Percentiles rank a stretch among this genome's conserved stretches.
These are phyloP conservation scores for Penicillium decumbens DNA, from an alignment of 2,329 filamentous ascomycete species.

Conservation along the genomic window DNA sequence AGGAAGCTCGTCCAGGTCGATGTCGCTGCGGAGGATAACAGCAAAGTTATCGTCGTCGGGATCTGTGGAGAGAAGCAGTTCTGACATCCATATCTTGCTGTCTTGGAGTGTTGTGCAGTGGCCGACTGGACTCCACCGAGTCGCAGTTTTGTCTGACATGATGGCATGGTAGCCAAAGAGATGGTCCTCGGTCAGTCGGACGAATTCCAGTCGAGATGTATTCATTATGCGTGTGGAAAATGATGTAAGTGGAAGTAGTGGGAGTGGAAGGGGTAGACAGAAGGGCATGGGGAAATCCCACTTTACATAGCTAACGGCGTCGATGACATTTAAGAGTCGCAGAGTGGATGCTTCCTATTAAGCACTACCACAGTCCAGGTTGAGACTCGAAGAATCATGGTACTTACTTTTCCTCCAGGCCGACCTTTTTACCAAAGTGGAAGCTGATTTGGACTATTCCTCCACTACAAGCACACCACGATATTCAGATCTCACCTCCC, in stretches of 20 bases:
- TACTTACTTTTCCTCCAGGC: no score
- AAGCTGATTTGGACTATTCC: not conserved
- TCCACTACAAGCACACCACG: no score
- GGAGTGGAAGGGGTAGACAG: not conserved
- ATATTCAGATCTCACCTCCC: no score
- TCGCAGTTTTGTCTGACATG: slow-evolving; percentile 16
- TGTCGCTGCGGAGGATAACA: slow-evolving; percentile 8
- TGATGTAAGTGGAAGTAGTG: not conserved
- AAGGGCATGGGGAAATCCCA: not conserved
- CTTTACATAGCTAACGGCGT: not conserved
- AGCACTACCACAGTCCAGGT: no score
- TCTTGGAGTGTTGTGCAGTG: slow-evolving; percentile 9
- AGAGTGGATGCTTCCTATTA: no score
- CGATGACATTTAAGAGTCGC: not conserved
- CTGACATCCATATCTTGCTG: slow-evolving; percentile 15
- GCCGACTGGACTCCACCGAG: slow-evolving; percentile 17
- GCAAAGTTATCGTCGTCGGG: slow-evolving; percentile 16
- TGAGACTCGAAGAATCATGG: no score
- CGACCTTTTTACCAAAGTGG: no score
- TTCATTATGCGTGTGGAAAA: not conserved
- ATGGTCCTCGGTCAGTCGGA: slow-evolving; percentile 12
- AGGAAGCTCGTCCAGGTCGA: not conserved
- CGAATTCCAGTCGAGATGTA: slow-evolving; percentile 10
- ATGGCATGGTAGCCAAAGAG: slow-evolving; percentile 13
- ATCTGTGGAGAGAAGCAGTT: slow-evolving; percentile 2